Base-by-base conservation (phyloP, 2,329 filamentous ascomycete species). In the Fusarium lateritium region DNA sequence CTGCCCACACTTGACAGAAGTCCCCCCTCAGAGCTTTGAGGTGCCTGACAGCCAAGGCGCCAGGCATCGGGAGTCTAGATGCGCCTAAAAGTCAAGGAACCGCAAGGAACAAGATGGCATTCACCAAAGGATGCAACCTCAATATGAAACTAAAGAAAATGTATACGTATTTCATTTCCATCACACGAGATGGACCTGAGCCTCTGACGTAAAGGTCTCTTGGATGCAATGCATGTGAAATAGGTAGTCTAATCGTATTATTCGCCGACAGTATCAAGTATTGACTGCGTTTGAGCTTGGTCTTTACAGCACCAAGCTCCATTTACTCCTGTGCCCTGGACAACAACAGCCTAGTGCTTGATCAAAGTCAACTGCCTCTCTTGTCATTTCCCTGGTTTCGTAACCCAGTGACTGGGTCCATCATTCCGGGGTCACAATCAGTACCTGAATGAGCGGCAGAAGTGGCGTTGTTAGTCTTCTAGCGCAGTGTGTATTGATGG, bases 391-490 rank as follows among this genome's bases (percentile, higher is more conserved):
- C 50, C 47, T 65, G 34, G 43, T 21, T 65, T 53, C 36, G 24
- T 57, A 58, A 34, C 52, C 45, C 26, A 45, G 59, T 39, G 45
- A 64, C 44, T 58, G 62, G 51, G 38, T 57, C 59, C 54, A 44
- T 56, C 62, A 19, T 60, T 59, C 44, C 39, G 33, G 51, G 61
- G 38, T 57, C 38, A 51, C 34, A 44, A 22, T 21, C 47, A 45
- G 54, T 62, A 45, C 65, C 65, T 69, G 46, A 15, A 62, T 66
- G 55, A 57, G 43, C 40, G 47, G 44, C 65, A 69, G 61, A 63
- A 56, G 66, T 69, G 61, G 65, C 66, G 61, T 34, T 62, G 47
- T 47, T 66, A 33, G 55, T 40, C 38, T 31, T 50, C n/a, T 11
- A 39, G 39, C 24, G 17, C 15, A 28, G 42, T 21, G 33, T 31